Conservation (phyloP, 2,329 filamentous ascomycete genomes). For the Chalaropsis thielavioides region DNA sequence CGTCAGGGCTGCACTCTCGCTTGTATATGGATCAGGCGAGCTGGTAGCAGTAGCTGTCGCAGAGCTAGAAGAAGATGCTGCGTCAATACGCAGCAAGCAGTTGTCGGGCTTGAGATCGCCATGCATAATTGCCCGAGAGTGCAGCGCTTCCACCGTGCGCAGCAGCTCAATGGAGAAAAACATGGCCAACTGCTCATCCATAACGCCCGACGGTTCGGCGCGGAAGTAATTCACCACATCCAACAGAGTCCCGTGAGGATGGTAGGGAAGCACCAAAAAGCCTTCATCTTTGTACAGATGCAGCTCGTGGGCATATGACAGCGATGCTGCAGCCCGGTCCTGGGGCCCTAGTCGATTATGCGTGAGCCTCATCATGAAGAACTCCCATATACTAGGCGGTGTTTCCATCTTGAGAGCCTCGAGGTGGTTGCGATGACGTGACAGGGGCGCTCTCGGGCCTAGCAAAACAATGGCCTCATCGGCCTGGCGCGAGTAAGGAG, state of each 20-base stretch:
- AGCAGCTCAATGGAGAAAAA: constrained; percentile 89
- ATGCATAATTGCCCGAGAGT: constrained; percentile 66
- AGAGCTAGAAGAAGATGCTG: constrained; percentile 23
- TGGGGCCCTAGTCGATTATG: constrained; percentile 60
- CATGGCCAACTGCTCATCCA: constrained; percentile 88
- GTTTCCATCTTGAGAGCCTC: constrained; percentile 94
- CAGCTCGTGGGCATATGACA: constrained; percentile 76
- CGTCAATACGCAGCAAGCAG: constrained; percentile 71
- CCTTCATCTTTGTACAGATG: constrained; percentile 84
- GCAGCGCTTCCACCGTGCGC: constrained; percentile 76
- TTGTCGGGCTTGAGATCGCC: constrained; percentile 95
- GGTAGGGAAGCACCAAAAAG: constrained; percentile 76
- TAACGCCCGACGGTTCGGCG: constrained; percentile 53
- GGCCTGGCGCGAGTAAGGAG: constrained; percentile 32
- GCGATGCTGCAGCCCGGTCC: constrained; percentile 57
- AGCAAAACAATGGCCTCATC: constrained; percentile 35
- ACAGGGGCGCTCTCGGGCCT: constrained; percentile 46
- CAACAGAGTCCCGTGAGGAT: constrained; percentile 82
- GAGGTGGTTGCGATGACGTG: constrained; percentile 40
- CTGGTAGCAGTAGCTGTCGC: not conserved
- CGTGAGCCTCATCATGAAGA: constrained; percentile 80
- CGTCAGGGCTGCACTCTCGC: constrained; percentile 30
- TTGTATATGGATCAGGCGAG: not conserved
- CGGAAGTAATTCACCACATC: constrained; percentile 83
- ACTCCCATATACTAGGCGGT: constrained; percentile 83